phyloP scores from a whole-genome alignment of 768 basidiomycete genomes.

The Podaxis rugospora region DNA sequence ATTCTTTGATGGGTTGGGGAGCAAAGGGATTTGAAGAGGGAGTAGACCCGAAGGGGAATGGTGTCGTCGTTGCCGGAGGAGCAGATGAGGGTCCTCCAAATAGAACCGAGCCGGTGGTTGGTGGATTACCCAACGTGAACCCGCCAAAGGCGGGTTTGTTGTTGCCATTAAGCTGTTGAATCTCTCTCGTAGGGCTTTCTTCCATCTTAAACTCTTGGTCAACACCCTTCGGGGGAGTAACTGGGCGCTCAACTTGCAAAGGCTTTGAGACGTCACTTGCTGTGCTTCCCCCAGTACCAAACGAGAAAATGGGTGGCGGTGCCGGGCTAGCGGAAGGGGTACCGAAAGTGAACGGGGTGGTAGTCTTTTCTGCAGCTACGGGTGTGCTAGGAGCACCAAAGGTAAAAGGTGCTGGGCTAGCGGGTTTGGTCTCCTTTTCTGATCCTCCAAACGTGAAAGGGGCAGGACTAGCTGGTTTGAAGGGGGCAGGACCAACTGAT shows the following conservation, averaged over 20 bases:
- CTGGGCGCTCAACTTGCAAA: constrained; percentile 38
- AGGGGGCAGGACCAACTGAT: constrained; percentile 10
- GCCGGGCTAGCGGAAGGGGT: constrained; percentile 24
- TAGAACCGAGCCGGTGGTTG: constrained; percentile 19
- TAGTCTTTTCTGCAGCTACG: constrained; percentile 20
- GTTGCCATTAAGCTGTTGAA: constrained; percentile 41
- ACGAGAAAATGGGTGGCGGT: constrained; percentile 37
- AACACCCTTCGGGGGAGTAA: constrained; percentile 59
- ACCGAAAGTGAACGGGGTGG: constrained; percentile 39
- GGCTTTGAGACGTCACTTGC: constrained; percentile 32
- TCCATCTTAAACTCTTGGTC: constrained; percentile 77
- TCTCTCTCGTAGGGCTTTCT: constrained; percentile 70
- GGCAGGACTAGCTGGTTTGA: constrained; percentile 16
- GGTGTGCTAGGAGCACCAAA: constrained; percentile 40
- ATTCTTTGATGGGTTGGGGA: constrained; percentile 27
- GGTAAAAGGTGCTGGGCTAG: constrained; percentile 31
- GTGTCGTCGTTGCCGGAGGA: constrained; percentile 17
- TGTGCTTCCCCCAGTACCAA: constrained; percentile 41
- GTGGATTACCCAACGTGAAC: constrained; percentile 43
- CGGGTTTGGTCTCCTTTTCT: constrained; percentile 9
- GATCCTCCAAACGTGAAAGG: constrained; percentile 24
- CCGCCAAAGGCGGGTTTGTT: constrained; percentile 35
- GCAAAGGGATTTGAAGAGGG: constrained; percentile 42
- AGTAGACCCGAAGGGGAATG: constrained; percentile 40
- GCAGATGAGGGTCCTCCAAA: constrained; percentile 26